Base-by-base conservation (phyloP, 164 flowering plant species). In the Vitis cinerea region DNA sequence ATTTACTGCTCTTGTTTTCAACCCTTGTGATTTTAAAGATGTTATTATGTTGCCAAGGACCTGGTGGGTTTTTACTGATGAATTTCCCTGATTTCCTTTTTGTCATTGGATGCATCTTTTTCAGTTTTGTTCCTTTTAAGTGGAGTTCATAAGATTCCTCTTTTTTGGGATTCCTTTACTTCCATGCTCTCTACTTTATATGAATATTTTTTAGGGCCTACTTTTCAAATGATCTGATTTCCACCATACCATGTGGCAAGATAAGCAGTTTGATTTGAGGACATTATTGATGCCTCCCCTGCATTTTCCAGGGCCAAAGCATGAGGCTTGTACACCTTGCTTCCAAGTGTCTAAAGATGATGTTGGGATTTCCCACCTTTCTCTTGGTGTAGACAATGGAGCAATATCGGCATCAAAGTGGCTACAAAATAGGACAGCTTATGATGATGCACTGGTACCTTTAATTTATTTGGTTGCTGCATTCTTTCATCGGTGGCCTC, bases 261-360 rank as follows among this genome's bases (percentile, higher is more conserved):
- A 67, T 68, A 37, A 49, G 71, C 14, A 55, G 57, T 72, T 77
- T 70, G 31, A 17, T 73, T 71, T 75, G 72, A 68, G 81, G 81
- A 79, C 63, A 82, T 51, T 83, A 83, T 86, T 86, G 85, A 86
- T 84, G 82, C 82, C 81, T 83, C 86, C 83, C 80, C 83, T 84
- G 79, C 81, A 77, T 88, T 85, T 90, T 86, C 87, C 93, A 82
- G 89, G 90, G 80, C 79, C 77, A 72, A 74, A 78, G 82, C 77
- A 72, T 78, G 90, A 71, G 83, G 85, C 88, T 74, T 77, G 77
- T 74, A 64, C 77, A 68, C 64, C 77, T 84, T 77, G 80, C 85
- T 84, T 83, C 83, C 82, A 74, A 76, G 75, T 76, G 79, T 77
- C 78, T 67, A 77, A 73, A 70, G 81, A 73, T 83, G 87, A 73